Base-by-base conservation (phyloP, 1,284 basidiomycete species). In the Heliocybe sulcata region DNA sequence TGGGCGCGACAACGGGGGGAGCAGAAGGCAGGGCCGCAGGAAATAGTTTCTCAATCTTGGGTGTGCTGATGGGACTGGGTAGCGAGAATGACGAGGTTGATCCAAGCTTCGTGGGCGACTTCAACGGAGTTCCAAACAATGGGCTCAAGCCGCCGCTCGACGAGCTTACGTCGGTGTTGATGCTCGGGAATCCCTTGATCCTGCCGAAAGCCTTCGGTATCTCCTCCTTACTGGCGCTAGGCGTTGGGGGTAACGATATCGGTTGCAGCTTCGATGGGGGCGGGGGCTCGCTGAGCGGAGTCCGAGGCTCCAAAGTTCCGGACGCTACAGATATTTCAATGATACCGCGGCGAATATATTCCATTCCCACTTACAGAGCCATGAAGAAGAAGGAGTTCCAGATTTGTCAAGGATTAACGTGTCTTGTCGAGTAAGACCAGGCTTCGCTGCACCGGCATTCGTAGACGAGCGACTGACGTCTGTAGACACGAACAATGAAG, bases 161-260 rank as follows among this genome's bases (percentile, higher is more conserved):
- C 23, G 33, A 33, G 27, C 27, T 4, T 23, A 29, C 51, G 4
- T 52, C 51, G n/a, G 51, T 33, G 33, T 23, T 29, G 26, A 52
- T 49, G 22, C 47, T 49, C 8, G 47, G 47, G 47, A 49, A 49
- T 16, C 11, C 9, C 16, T 26, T 25, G 47, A 49, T 9, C 9
- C 9, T 10, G 10, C 45, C 9, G 45, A 47, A 8, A 6, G 16
- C 14, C 19, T 16, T 25, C 6, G 47, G 47, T 23, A 29, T 29
- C 3, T 16, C 8, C 20, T 49, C 23, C 23, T 25, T 4, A 25
- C 47, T 49, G 22, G 47, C 22, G 0, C 67, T 69, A 1, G 67
- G 67, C 0, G 68, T 70, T 0, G 67, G 63, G 20, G 68, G 68
- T 11, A 70, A 58, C 1, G 61, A 56, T 10, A 69, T 31, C 1